phyloP scores from a whole-genome alignment of 345 rosid species.

The Linum usitatissimum region DNA sequence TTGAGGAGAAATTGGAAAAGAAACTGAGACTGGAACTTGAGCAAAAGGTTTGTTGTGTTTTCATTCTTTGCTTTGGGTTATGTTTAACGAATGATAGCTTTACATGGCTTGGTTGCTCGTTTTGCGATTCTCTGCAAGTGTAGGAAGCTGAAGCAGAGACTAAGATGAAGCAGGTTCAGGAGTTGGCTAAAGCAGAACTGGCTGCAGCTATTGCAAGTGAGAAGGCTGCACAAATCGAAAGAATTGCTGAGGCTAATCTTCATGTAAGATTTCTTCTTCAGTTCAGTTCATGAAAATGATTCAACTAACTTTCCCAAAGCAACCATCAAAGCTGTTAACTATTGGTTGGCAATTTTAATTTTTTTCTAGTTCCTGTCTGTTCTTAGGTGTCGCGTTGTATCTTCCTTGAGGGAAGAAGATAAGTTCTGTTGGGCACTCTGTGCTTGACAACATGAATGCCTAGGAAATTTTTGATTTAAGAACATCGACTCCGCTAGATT shows the following conservation, averaged over 20 bases:
- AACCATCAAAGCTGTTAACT: neutral
- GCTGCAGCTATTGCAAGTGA: conserved; percentile 59
- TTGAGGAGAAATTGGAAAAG: conserved; percentile 83
- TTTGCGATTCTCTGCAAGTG: conserved; percentile 17
- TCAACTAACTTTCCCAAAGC: neutral
- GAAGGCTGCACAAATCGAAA: conserved; percentile 80
- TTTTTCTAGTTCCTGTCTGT: too few relatives aligned
- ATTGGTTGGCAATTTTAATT: neutral
- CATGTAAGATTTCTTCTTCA: conserved; percentile 39
- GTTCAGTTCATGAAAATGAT: neutral
- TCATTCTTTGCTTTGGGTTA: neutral
- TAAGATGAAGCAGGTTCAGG: conserved; percentile 46
- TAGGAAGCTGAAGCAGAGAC: conserved; percentile 71
- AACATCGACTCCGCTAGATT: neutral
- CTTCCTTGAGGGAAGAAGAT: neutral
- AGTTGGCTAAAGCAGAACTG: conserved; percentile 71
- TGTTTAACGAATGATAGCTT: conserved; percentile 3
- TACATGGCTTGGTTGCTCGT: conserved; percentile 14
- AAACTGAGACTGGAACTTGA: conserved; percentile 65
- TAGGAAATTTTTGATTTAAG: neutral
- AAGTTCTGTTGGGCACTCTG: neutral
- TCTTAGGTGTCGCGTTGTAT: neutral
- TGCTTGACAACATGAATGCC: neutral
- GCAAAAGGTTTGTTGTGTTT: conserved; percentile 46
- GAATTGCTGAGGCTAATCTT: conserved; percentile 83